Evolutionary conservation across 2,329 filamentous ascomycete genomes (phyloP), one percentile per base, ranked within the genome.

Genomic region (Phaeosphaeriaceae sp.): DNA sequence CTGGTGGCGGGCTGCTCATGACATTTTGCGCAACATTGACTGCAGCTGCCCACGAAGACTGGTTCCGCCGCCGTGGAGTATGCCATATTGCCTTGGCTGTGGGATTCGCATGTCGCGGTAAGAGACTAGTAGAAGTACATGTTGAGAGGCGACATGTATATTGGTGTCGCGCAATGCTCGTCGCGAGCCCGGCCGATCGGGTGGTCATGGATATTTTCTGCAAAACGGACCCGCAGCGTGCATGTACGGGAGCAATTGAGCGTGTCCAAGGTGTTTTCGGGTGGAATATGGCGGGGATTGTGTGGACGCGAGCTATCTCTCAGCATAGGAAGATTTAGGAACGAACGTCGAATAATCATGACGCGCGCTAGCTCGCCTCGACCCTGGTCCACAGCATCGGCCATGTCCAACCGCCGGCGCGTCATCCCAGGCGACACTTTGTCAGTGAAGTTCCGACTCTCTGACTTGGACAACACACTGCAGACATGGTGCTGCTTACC

Each of bases 21-120:
- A 93, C 85, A 76, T 89, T 89, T 66, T 90, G 86, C 45, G 86
- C 86, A 41, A 85, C 84, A 47, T 83, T 83, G 36, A 92, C 89
- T 7, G 91, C 91, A 46, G 91, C 90, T 2, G 88, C 89, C 85
- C 90, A 92, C 50, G 88, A 88, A n/a, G 89, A 93, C 61, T 84
- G 81, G 54, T 80, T 76, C 62, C 81, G 78, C 73, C 81, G 79
- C 58, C 74, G 70, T 47, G 78, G 73, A 7, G 80, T 76, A 56
- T 80, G 72, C 60, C 71, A 69, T 56, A 71, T 67, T 46, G 65
- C 67, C 52, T 74, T 68, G 44, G 70, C 66, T 58, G 56, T 55
- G 31, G 64, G 52, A 50, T 54, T 55, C 44, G 41, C 58, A 51
- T 54, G 47, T 52, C 51, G 41, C 36, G 40, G 7, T 42, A 42